Conservation (phyloP, 2,329 filamentous ascomycete genomes). For the Neofusicoccum ribis region DNA sequence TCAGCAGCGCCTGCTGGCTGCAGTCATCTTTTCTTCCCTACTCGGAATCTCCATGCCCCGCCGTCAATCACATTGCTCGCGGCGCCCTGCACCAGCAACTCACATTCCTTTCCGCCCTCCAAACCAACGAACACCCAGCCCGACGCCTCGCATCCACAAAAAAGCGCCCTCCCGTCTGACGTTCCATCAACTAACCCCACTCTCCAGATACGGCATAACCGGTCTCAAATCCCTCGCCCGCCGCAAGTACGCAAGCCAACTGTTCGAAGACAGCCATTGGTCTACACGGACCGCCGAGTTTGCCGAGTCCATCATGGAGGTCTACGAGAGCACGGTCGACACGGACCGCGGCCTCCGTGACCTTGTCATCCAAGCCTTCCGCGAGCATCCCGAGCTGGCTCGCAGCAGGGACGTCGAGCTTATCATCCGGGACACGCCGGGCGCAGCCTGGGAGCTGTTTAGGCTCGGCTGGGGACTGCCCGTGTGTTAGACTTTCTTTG, state of each 20-base stretch:
- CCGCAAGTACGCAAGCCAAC: constrained; percentile 48
- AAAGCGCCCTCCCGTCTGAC: background rate
- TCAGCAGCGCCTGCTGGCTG: background rate
- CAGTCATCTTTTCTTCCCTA: constrained; percentile 19
- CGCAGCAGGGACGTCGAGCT: constrained; percentile 48
- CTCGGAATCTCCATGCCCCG: constrained; percentile 1
- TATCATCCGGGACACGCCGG: constrained; percentile 46
- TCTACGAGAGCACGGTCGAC: constrained; percentile 52
- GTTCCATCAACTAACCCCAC: constrained; percentile 2
- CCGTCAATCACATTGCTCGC: constrained; percentile 5
- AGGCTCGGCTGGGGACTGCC: constrained; percentile 50
- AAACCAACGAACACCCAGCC: background rate
- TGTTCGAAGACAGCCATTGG: constrained; percentile 41
- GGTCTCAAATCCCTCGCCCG: constrained; percentile 48
- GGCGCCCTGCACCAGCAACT: background rate
- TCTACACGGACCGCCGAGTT: constrained; percentile 42
- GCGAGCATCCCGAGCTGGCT: constrained; percentile 46
- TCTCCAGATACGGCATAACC: constrained; percentile 47
- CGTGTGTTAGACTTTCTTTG: constrained; percentile 26
- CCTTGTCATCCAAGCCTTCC: constrained; percentile 50
- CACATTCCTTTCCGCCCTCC: background rate
- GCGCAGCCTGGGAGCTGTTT: constrained; percentile 51
- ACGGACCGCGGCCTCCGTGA: constrained; percentile 50
- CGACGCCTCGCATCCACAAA: background rate
- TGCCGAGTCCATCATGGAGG: constrained; percentile 50